Percentiles rank a stretch among this genome's conserved stretches.
These are phyloP conservation scores for Phytophthora pinifolia DNA, from an alignment of 352 stramenopile species.

Conservation along the genomic window DNA sequence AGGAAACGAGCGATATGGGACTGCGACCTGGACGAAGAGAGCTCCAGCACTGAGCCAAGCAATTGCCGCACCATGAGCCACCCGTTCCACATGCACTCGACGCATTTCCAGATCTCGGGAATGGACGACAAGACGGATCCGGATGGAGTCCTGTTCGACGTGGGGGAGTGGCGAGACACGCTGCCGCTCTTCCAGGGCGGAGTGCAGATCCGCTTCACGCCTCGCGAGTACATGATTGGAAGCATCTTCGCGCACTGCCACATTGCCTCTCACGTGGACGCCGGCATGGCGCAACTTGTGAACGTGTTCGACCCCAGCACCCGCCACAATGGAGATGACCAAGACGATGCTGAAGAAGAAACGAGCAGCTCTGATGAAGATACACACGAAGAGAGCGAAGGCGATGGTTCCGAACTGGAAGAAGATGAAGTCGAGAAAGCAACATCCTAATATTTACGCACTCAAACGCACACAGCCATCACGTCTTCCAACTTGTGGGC, in stretches of 20 bases:
- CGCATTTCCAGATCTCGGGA: constrained; percentile 68
- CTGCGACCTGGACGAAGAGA: constrained; percentile 38
- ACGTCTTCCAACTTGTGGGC: constrained; percentile 37
- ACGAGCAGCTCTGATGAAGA: neutral
- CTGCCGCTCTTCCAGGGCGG: constrained; percentile 67
- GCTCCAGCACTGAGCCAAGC: constrained; percentile 16
- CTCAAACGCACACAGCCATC: neutral
- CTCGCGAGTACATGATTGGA: constrained; percentile 63
- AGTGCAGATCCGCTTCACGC: constrained; percentile 69
- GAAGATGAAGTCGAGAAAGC: constrained; percentile 9
- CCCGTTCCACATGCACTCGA: constrained; percentile 80
- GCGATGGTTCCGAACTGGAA: neutral
- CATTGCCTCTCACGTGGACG: constrained; percentile 68
- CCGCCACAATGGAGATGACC: constrained; percentile 6
- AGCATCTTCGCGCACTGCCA: constrained; percentile 75
- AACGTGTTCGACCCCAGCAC: constrained; percentile 33
- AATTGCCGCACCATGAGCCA: constrained; percentile 75
- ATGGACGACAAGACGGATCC: constrained; percentile 47
- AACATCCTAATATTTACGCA: constrained; percentile 25
- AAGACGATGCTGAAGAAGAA: constrained; percentile 2
- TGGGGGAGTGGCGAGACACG: constrained; percentile 79
- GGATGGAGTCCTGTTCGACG: constrained; percentile 51
- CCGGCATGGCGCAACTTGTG: constrained; percentile 78
- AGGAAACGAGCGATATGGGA: constrained; percentile 29
- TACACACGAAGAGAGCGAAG: constrained; percentile 3